phyloP scores from a whole-genome alignment of 2,329 filamentous ascomycete species.

The Botryotinia convoluta region DNA sequence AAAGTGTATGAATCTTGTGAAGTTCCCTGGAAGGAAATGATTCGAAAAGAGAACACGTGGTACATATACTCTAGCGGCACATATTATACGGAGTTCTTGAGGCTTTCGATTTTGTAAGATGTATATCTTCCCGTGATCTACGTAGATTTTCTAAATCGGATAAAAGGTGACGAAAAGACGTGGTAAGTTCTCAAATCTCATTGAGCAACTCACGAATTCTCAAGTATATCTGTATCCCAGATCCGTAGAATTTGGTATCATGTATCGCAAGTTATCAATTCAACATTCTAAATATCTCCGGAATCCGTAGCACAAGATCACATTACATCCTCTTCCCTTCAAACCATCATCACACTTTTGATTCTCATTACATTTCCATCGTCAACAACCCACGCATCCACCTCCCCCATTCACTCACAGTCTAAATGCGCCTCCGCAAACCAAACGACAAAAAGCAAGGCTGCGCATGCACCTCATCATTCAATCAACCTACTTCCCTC shows the following conservation, averaged over 20 bases:
- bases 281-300: accelerated
- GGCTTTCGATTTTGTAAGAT: background rate
- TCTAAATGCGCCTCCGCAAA: background rate
- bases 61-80: accelerated
- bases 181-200: background rate
- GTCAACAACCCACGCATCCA: background rate
- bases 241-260: background rate
- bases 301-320: background rate
- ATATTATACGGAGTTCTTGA: background rate
- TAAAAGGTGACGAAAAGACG: background rate
- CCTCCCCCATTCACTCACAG: background rate
- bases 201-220: too few species aligned
- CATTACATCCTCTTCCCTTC: background rate
- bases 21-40: background rate
- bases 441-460: background rate
- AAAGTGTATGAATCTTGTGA: background rate
- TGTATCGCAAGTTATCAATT: background rate
- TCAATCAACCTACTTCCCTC: background rate
- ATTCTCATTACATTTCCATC: background rate
- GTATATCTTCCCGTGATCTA: background rate
- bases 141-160: background rate
- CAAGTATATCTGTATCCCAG: background rate
- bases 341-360: background rate
- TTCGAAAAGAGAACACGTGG: too few species aligned
- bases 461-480: background rate